These are phyloP conservation scores for Xylogone sp. DNA, from an alignment of 2,329 filamentous ascomycete species.

Conservation along the genomic window DNA sequence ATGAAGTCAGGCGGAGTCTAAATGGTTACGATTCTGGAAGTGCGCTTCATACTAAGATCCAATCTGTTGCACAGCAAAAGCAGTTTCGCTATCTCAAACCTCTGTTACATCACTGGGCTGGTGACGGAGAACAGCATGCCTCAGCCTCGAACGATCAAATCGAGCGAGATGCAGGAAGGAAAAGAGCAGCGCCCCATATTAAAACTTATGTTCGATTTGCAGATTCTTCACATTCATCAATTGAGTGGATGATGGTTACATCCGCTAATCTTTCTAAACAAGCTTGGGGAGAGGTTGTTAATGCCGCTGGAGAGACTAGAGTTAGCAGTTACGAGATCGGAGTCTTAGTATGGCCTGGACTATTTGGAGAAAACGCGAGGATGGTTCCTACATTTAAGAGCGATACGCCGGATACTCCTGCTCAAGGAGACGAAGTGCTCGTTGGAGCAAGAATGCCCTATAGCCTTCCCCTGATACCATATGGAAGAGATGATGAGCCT, in stretches of 20 bases:
- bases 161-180: conserved; percentile 51
- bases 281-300: conserved; percentile 72
- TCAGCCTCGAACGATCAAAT: conserved; percentile 11
- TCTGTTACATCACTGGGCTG: conserved; percentile 72
- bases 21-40: conserved; percentile 74
- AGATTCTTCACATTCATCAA: conserved; percentile 31
- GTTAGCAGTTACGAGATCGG: conserved; percentile 83
- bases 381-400: conserved; percentile 69
- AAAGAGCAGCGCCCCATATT: conserved; percentile 77
- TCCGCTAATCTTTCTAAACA: conserved; percentile 92
- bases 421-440: conserved; percentile 28
- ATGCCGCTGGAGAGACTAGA: conserved; percentile 55
- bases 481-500: conserved; percentile 60
- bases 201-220: conserved; percentile 79
- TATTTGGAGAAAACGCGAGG: conserved; percentile 38
- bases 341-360: conserved; percentile 74
- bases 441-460: conserved; percentile 82
- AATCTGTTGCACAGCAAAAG: conserved; percentile 65
- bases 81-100: conserved; percentile 71
- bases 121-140: conserved; percentile 39
- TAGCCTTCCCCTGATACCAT: conserved; percentile 67
- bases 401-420: conserved; percentile 46
- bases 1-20: conserved; percentile 72
- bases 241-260: conserved; percentile 84
- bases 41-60: conserved; percentile 79